These are phyloP conservation scores for Geosmithia putterillii DNA, from an alignment of 2,329 filamentous ascomycete genomes.

Conservation along the genomic window DNA sequence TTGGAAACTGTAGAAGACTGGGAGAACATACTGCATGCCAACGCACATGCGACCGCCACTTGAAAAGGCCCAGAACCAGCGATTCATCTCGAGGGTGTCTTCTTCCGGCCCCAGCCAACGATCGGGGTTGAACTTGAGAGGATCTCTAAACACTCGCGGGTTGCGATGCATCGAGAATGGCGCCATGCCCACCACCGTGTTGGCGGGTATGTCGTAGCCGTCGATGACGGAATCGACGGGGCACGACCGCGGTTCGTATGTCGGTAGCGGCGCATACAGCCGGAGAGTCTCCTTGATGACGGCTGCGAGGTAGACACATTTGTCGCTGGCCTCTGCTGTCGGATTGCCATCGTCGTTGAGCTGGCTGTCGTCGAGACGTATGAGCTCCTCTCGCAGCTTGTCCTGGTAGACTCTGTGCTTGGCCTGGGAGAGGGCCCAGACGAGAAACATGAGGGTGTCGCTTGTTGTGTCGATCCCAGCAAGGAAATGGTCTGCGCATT, in stretches of 20 bases:
- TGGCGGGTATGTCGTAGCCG: constrained; percentile 10
- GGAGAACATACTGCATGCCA: constrained; percentile 6
- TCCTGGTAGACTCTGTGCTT: not conserved
- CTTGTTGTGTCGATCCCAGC: constrained; percentile 41
- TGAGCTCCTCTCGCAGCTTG: constrained; percentile 22
- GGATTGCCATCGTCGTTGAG: constrained; percentile 14
- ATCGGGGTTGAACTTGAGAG: constrained; percentile 12
- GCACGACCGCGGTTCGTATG: constrained; percentile 31
- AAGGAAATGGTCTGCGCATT: constrained; percentile 38
- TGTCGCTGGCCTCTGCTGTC: constrained; percentile 20
- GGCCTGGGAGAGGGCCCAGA: constrained; percentile 34
- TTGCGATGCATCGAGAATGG: constrained; percentile 14
- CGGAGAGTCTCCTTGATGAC: constrained; percentile 37
- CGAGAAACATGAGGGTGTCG: constrained; percentile 35
- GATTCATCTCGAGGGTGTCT: constrained; percentile 5
- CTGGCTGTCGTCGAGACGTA: constrained; percentile 9
- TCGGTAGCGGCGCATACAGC: constrained; percentile 37
- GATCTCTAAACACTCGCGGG: constrained; percentile 9
- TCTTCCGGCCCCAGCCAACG: constrained; percentile 11
- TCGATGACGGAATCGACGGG: constrained; percentile 7
- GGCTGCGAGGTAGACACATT: constrained; percentile 30
- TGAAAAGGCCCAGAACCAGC: constrained; percentile 7
- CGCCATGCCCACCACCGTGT: constrained; percentile 13
- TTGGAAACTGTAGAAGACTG: not conserved
- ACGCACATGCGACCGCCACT: constrained; percentile 7